Base-by-base conservation (phyloP, 1,139 yeast genomes). In the Scheffersomyces cryptocercus region DNA sequence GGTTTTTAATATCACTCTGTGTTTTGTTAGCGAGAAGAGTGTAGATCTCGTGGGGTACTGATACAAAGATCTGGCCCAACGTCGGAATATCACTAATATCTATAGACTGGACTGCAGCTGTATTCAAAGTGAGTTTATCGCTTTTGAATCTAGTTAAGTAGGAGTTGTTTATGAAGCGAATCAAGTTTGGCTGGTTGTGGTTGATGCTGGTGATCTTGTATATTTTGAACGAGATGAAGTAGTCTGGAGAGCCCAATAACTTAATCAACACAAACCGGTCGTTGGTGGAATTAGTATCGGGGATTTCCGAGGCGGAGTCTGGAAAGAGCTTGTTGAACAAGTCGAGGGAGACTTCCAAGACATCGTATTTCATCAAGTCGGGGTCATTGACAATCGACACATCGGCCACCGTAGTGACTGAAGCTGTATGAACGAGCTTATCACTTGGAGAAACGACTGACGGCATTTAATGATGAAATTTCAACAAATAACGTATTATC, bases 1-100 rank as follows among this genome's bases (percentile, higher is more conserved):
- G 64, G 3, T 65, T 52, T 43, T 70, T 65, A 9, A 67, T 58
- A 2, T 61, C 48, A 11, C 55, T 58, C 26, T 53, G 52, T 0
- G 69, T 50, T 37, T 63, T 61, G 24, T 48, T 47, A 35, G 65
- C 58, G 35, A 79, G 56, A 3, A 79, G 54, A 4, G 59, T 54
- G 50, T 75, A 79, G 6, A 79, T 68, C 36, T 68, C 74, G 5
- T 51, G 48, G 0, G 84, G 83, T n/a, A 77, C 73, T 1, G 72
- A 59, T 2, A 79, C 67, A 43, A 66, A 72, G 3, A 72, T 53
- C 42, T 61, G 63, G 1, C 59, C 52, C 16, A 74, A 56, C n/a
- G 29, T 28, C 0, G 75, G 72, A 12, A 74, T 68, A 29, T 58
- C 57, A 2, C 40, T 37, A 3, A 38, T 34, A 31, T 54, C 53